phyloP scores from a whole-genome alignment of 345 rosid species.

The Syzygium grande region DNA sequence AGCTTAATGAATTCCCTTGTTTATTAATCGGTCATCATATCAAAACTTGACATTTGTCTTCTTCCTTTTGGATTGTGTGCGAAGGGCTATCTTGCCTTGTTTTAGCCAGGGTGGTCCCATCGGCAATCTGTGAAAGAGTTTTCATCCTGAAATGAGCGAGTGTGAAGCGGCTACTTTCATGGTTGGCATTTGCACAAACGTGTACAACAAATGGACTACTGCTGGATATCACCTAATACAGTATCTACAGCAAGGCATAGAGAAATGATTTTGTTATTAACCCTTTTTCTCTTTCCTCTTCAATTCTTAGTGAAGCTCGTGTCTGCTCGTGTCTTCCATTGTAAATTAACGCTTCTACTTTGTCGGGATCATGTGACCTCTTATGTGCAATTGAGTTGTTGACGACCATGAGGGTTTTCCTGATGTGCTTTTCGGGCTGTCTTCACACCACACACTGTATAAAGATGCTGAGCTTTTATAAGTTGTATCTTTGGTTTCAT shows the following conservation, averaged over 20 bases:
- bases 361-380: not conserved
- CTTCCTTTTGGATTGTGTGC: conserved; percentile 56
- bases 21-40: not conserved
- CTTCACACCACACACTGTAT: not conserved
- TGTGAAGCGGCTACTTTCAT: conserved; percentile 93
- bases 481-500: not conserved
- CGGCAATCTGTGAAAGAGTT: conserved; percentile 92
- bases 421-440: not conserved
- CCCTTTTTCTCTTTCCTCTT: conserved; percentile 1
- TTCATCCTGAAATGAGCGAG: conserved; percentile 92
- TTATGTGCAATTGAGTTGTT: not conserved
- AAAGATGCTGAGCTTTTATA: not conserved
- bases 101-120: conserved; percentile 96
- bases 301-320: not conserved
- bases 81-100: conserved; percentile 88
- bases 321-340: not conserved
- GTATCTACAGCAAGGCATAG: conserved; percentile 94
- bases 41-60: not conserved
- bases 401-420: no score
- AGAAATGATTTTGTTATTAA: conserved; percentile 34
- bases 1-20: not conserved
- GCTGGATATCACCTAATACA: conserved; percentile 93
- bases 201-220: conserved; percentile 93
- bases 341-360: not conserved
- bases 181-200: conserved; percentile 73